Base-by-base conservation (phyloP, 2,329 filamentous ascomycete genomes). In the Monosporascus sp. region DNA sequence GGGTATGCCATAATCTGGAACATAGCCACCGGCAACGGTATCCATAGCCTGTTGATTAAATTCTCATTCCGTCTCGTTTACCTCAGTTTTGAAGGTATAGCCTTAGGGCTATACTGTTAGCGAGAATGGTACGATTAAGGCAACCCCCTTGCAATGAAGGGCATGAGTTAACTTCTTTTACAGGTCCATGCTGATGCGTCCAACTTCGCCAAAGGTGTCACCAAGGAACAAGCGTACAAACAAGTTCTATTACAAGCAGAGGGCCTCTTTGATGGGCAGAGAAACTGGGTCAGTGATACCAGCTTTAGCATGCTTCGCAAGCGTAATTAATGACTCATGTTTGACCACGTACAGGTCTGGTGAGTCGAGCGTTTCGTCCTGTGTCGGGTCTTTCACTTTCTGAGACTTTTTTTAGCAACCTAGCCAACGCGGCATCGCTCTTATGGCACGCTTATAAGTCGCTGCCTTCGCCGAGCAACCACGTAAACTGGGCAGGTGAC, bases 371-470 rank as follows among this genome's bases (percentile, higher is more conserved):
- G 22, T 6, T n/a, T 46, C 14, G 3, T 19, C 2, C n/a, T 20
- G 14, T 27, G 17, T n/a, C 6, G 3, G 26, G 31, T 7, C 20
- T 16, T 17, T n/a, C 27, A 16, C 43, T 37, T 40, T 41, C 56
- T 40, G n/a, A 41, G 37, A 26, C 48, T n/a, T 19, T n/a, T 19
- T 7, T 37, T 56, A 90, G 87, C 71, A 93, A 94, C 69, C 79
- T 91, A 48, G 78, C 89, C 59, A 94, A 93, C 67, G 74, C 85
- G 4, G 84, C 89, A 7, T 85, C 88, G 3, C 78, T 93, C 27
- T 76, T 93, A 58, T 93, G 88, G 86, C 87, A 94, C 65, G 87
- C 86, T 3, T 88, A 87, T 66, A 86, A 89, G 67, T 89, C 88
- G 8, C 76, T 93, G 16, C 80, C 84, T 1, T 69, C 75, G 0